phyloP scores from a whole-genome alignment of 345 rosid species.

The Aquilaria malaccensis region DNA sequence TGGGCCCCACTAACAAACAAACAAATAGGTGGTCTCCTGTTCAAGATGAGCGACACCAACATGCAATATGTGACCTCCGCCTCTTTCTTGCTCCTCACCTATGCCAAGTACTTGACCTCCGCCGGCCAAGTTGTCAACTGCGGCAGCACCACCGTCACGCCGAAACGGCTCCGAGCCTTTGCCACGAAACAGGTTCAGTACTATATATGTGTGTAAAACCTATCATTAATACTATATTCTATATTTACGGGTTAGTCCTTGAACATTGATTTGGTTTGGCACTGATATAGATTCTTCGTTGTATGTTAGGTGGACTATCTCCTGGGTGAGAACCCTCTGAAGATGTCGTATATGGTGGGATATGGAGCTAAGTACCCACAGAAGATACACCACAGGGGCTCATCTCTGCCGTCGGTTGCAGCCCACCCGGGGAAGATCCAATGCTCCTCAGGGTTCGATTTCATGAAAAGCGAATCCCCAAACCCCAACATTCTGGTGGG shows the following conservation, averaged over 20 bases:
- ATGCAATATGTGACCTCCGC: conserved; percentile 60
- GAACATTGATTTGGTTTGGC: neutral
- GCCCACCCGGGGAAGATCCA: conserved; percentile 55
- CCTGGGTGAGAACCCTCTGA: conserved; percentile 75
- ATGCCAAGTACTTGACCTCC: conserved; percentile 45
- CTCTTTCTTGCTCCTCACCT: conserved; percentile 47
- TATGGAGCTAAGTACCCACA: conserved; percentile 64
- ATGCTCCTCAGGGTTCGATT: conserved; percentile 55
- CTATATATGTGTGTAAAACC: neutral
- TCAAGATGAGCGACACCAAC: conserved; percentile 47
- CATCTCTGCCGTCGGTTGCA: conserved; percentile 64
- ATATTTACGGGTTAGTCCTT: neutral
- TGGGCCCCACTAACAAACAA: neutral
- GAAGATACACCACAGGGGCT: conserved; percentile 85
- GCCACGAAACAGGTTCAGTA: conserved; percentile 35
- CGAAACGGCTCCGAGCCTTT: conserved; percentile 35
- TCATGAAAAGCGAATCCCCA: conserved; percentile 50
- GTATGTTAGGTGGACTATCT: conserved; percentile 50
- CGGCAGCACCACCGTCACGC: conserved; percentile 38
- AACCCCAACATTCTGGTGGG: conserved; percentile 81
- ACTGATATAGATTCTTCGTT: no score
- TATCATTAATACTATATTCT: neutral
- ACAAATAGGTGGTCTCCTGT: conserved; percentile 21
- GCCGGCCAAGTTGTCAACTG: conserved; percentile 38
- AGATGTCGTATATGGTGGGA: conserved; percentile 90